Evolutionary conservation across 2,329 filamentous ascomycete genomes (phyloP), one percentile per base, ranked within the genome.

Genomic region (Pseudogymnoascus sp.): DNA sequence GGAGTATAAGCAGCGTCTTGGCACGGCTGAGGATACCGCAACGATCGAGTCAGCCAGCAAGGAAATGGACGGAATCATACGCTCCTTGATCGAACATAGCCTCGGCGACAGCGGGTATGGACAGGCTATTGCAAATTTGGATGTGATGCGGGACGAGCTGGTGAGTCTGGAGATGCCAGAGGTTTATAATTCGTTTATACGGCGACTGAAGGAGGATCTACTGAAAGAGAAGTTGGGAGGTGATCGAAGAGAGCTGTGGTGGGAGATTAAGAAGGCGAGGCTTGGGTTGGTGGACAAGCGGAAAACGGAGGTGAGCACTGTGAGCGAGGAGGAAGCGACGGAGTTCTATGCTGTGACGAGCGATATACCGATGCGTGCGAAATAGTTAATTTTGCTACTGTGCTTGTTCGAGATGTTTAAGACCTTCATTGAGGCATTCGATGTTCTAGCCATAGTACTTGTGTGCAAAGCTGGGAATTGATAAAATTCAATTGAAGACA

Each of bases 181-280:
- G 0, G 69, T 90, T 28, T 99, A 90, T 75, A 97, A 97, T 71
- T 79, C 81, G 0, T 89, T 93, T 67, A 70, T 96, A 43, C 79
- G 74, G 41, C 81, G 82, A 35, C 75, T 97, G 69, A 97, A 97
- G 78, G 80, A 79, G 67, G 85, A 86, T 62, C 72, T 97, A 0
- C 73, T 92, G 6, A 82, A 80, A 0, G 89, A 86, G 0, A 82
- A 88, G 67, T 75, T 97, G 2, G 86, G 87, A 38, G 92, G 91
- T 0, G 88, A 96, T 69, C 80, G 91, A 61, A 83, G 83, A 66
- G 91, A 96, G 70, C 86, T 97, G 77, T 97, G 92, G 92, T 89
- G 85, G 78, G 79, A 83, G 67, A 77, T 96, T 23, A 81, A 88
- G 68, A 83, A 79, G 63, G 83, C 81, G 43, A 84, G 80, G 67